Conservation (phyloP, 2,329 filamentous ascomycete species). For the Epichloe gansuensis region DNA sequence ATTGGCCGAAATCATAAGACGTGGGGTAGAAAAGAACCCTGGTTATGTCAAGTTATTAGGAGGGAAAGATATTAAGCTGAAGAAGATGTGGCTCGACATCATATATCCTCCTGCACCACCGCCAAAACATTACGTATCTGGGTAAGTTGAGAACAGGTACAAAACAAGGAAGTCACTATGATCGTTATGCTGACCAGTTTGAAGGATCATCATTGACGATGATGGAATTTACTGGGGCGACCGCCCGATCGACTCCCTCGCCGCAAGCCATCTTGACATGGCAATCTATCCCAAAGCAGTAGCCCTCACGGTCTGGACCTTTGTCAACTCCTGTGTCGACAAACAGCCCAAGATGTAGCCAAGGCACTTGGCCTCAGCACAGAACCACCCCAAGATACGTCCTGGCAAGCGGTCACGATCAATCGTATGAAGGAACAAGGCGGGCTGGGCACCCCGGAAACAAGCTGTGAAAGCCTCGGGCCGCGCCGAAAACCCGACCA, state of each 20-base stretch:
- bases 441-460: slow-evolving; percentile 11
- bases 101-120: slow-evolving; percentile 48
- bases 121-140: slow-evolving; percentile 45
- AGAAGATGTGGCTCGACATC: slow-evolving; percentile 47
- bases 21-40: slow-evolving; percentile 28
- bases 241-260: slow-evolving; percentile 34
- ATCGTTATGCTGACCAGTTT: slow-evolving; percentile 2
- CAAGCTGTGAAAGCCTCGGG: slow-evolving; percentile 14
- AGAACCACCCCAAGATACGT: slow-evolving; percentile 14
- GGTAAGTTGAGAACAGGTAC: slow-evolving; percentile 31
- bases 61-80: slow-evolving; percentile 36
- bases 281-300: slow-evolving; percentile 42
- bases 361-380: slow-evolving; percentile 32
- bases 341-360: slow-evolving; percentile 31
- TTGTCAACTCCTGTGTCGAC: slow-evolving; percentile 35
- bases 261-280: slow-evolving; percentile 33
- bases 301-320: slow-evolving; percentile 38
- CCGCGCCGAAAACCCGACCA: slow-evolving; percentile 14
- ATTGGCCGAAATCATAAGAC: slow-evolving; percentile 22
- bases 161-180: too few species aligned
- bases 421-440: slow-evolving; percentile 17
- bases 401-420: slow-evolving; percentile 21
- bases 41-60: slow-evolving; percentile 28
- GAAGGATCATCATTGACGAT: slow-evolving; percentile 37
- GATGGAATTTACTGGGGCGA: slow-evolving; percentile 36